Base-by-base conservation (phyloP, 345 rosid species). In the Iberis pinnata region DNA sequence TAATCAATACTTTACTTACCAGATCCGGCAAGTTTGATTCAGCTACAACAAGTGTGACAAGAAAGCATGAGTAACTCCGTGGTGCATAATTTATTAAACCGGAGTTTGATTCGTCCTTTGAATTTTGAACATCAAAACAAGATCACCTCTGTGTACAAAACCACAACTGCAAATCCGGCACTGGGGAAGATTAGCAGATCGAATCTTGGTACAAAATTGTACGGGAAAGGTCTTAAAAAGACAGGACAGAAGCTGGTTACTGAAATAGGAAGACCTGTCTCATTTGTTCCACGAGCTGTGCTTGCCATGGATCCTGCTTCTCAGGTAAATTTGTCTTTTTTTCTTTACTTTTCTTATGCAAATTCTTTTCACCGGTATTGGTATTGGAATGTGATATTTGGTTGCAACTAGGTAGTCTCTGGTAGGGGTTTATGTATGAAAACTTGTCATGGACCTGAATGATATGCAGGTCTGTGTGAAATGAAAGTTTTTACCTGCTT, bases 291-390 rank as follows among this genome's bases (percentile, higher is more conserved):
- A 22, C 76, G 72, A 27, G 86, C 98, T 45, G 81, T 81, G 8
- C 77, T 92, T 64, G 73, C 90, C 8, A 69, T 74, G 75, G 90
- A 80, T 74, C 76, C 89, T 2, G 53, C 88, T 53, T 76, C 84
- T 27, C 76, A 81, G 95, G 96, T 88, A 60, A 36, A 5, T 8
- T 43, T 42, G 5, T 5, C 9, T 3, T 36, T 11, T n/a, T 4
- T 36, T 13, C 25, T 22, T n/a, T n/a, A n/a, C n/a, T n/a, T n/a
- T 38, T 26, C 47, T 18, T 35, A 36, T 33, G 19, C 22, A 56
- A 18, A 27, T 64, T 9, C 8, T 25, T 31, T 35, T 50, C n/a
- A 15, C 17, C 8, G 18, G 11, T 49, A 17, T 50, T 58, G 33
- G 25, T 18, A 24, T 41, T 49, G 33, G 7, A 43, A n/a, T 49